phyloP scores from a whole-genome alignment of 192 early-diverging fungal species.

The Coemansia guatemalensis region DNA sequence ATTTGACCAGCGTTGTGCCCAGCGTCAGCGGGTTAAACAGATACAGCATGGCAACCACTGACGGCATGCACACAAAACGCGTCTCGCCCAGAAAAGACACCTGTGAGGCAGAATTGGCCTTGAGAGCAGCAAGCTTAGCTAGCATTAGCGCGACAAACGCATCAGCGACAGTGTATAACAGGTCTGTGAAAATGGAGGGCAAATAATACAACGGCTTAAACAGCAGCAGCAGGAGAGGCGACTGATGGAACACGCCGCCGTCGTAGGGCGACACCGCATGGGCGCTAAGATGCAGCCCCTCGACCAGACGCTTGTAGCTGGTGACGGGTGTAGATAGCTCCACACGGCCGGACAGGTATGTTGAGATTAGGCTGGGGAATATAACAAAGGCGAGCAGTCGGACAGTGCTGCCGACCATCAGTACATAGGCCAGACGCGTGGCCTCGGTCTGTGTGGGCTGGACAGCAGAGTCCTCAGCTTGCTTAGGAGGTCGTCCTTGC shows the following conservation, averaged over 20 bases:
- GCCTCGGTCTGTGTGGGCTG: conserved; percentile 12
- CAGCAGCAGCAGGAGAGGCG: conserved; percentile 73
- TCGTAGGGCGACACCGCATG: conserved; percentile 82
- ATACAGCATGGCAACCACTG: conserved; percentile 51
- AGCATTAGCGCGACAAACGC: conserved; percentile 61
- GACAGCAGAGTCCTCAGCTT: background rate
- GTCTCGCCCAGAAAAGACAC: conserved; percentile 49
- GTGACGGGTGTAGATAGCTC: conserved; percentile 89
- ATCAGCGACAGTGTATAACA: conserved; percentile 68
- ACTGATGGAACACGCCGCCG: conserved; percentile 88
- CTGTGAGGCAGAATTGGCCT: conserved; percentile 4
- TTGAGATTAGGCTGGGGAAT: conserved; percentile 37
- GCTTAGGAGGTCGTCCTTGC: too few relatives aligned
- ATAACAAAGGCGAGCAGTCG: conserved; percentile 53
- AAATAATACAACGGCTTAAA: conserved; percentile 63
- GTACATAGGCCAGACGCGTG: conserved; percentile 15
- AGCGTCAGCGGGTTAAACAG: conserved; percentile 87
- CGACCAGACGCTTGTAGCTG: conserved; percentile 80
- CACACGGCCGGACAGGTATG: conserved; percentile 57
- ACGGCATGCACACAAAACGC: conserved; percentile 34
- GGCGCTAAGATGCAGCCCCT: conserved; percentile 78
- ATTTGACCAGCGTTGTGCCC: conserved; percentile 68
- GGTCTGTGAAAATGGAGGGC: conserved; percentile 54
- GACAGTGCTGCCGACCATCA: conserved; percentile 19
- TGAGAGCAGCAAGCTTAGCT: conserved; percentile 57